Evolutionary conservation across 129 eudicot species (phyloP).

Genomic region (Arctium lappa): DNA sequence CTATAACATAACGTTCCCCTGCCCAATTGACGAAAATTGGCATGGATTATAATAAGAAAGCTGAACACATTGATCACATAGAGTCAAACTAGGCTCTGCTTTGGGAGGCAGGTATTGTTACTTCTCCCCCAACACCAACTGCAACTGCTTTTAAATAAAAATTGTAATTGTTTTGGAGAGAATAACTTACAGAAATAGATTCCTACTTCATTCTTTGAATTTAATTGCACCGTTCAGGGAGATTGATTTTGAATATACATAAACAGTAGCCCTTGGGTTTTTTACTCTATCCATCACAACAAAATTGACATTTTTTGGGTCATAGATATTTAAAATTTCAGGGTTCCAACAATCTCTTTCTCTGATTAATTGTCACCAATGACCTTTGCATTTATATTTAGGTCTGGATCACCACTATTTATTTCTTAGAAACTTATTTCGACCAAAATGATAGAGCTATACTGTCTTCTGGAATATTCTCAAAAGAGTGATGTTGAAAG

Average conservation of each 20-base stretch:
- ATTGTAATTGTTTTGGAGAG: neutral
- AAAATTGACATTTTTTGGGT: neutral
- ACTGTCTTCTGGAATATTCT: neutral
- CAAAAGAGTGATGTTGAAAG: neutral
- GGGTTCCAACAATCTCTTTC: neutral
- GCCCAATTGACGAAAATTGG: neutral
- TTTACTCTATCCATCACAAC: neutral
- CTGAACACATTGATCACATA: neutral
- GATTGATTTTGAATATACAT: neutral
- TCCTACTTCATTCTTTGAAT: neutral
- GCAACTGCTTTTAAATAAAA: neutral
- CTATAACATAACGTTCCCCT: constrained; percentile 4
- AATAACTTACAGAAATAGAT: neutral
- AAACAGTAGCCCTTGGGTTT: neutral
- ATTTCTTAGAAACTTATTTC: neutral
- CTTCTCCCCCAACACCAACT: neutral
- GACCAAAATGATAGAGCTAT: neutral
- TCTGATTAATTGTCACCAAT: neutral
- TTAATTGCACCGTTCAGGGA: constrained; percentile 5
- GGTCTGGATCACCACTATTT: constrained; percentile 2
- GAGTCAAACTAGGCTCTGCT: neutral
- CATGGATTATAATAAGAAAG: neutral
- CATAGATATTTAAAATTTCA: neutral
- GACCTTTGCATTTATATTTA: neutral
- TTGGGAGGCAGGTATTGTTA: neutral